Conservation (phyloP, 2,329 filamentous ascomycete genomes). For the Exserohilum turcica region DNA sequence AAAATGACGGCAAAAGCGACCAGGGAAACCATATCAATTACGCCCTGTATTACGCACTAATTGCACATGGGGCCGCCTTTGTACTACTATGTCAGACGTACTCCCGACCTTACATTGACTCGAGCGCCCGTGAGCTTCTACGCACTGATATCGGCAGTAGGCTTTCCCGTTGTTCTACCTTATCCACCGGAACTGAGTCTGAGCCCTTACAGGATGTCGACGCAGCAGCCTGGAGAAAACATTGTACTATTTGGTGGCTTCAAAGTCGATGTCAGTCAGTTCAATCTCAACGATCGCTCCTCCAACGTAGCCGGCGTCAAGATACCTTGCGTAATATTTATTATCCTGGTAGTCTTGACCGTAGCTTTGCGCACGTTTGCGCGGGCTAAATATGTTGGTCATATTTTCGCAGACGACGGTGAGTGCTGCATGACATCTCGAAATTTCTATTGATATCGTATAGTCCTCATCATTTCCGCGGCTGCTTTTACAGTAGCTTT, state of each 20-base stretch:
- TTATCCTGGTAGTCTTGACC: constrained; percentile 25
- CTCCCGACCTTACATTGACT: background rate
- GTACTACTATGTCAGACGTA: background rate
- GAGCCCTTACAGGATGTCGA: constrained; percentile 6
- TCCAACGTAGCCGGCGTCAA: constrained; percentile 21
- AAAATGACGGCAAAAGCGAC: background rate
- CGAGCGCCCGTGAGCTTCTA: background rate
- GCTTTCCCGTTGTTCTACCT: background rate
- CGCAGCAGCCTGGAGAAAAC: background rate
- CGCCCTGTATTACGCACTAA: background rate
- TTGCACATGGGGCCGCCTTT: background rate
- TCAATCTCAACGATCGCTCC: constrained; percentile 28
- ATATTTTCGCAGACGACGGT: constrained; percentile 36
- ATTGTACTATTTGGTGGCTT: constrained; percentile 16
- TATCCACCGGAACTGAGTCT: background rate
- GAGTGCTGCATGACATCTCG: background rate
- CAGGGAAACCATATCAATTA: background rate
- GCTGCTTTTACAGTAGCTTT: constrained; percentile 32
- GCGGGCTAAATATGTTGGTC: constrained; percentile 22
- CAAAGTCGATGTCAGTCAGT: constrained; percentile 26
- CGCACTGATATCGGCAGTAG: background rate
- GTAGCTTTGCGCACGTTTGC: constrained; percentile 32
- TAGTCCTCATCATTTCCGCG: constrained; percentile 34
- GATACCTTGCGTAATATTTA: constrained; percentile 26
- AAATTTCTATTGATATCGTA: background rate